Percentiles rank a stretch among this genome's conserved stretches.
Conservation (phyloP, 2,329 filamentous ascomycete species). For the Monosporascus ibericus region DNA sequence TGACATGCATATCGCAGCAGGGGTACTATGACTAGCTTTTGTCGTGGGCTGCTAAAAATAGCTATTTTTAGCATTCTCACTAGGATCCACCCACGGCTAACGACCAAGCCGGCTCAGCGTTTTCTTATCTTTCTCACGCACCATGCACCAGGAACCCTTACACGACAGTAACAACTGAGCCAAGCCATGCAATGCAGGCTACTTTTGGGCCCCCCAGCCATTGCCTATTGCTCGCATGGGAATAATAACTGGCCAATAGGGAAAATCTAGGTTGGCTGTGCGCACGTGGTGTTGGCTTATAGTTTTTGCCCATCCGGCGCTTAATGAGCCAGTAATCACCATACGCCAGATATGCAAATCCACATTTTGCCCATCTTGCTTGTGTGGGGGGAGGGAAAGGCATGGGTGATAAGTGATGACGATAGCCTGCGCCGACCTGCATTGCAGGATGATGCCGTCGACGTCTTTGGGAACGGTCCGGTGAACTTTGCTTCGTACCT, state of each 20-base stretch:
- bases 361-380: not conserved
- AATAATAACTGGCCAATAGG: not conserved
- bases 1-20: not conserved
- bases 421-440: not conserved
- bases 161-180: not conserved
- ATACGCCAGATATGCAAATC: not conserved
- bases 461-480: not conserved
- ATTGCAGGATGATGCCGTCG: not conserved
- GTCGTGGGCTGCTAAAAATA: constrained; percentile 25
- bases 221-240: not conserved
- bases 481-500: not conserved
- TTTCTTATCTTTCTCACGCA: not conserved
- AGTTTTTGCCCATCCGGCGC: not conserved
- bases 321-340: not conserved
- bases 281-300: not conserved
- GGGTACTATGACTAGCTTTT: not conserved
- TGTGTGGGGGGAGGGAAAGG: not conserved
- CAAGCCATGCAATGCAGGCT: not conserved
- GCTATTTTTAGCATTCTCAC: constrained; percentile 23
- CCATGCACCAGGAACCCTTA: not conserved
- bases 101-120: not conserved
- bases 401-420: not conserved
- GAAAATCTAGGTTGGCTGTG: not conserved
- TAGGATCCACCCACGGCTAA: not conserved
- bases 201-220: not conserved